Conservation (phyloP, 176 grass and related monocot species). For the Tuctoria greenei region DNA sequence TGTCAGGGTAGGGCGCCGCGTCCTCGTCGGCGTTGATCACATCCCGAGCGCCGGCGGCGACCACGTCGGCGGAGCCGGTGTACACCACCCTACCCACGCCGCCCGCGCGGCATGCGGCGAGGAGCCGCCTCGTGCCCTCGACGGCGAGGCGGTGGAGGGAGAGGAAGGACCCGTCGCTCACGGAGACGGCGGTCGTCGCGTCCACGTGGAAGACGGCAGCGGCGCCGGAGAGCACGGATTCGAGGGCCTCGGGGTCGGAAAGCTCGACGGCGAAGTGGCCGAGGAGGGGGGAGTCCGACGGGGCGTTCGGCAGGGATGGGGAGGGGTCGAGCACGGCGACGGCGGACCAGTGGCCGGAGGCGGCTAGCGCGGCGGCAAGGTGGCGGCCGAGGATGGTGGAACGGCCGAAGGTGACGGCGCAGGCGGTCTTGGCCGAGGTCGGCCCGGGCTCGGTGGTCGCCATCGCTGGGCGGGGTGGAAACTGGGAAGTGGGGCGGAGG, state of each 20-base stretch:
- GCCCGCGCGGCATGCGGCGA: constrained; percentile 49
- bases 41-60: constrained; percentile 45
- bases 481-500: not conserved
- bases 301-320: not conserved
- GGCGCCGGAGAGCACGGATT: constrained; percentile 39
- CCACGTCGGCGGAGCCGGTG: constrained; percentile 64
- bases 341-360: constrained; percentile 55
- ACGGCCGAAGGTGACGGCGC: constrained; percentile 67
- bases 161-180: constrained; percentile 41
- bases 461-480: constrained; percentile 38
- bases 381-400: constrained; percentile 64
- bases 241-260: constrained; percentile 35
- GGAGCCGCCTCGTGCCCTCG: constrained; percentile 50
- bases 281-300: constrained; percentile 16
- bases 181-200: constrained; percentile 29
- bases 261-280: constrained; percentile 47
- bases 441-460: constrained; percentile 51
- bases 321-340: constrained; percentile 54
- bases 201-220: constrained; percentile 82
- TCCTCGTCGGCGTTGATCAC: constrained; percentile 53
- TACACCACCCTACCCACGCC: constrained; percentile 70
- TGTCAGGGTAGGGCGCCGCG: constrained; percentile 58
- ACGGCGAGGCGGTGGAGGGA: constrained; percentile 56
- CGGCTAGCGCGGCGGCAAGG: constrained; percentile 57
- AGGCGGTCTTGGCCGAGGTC: constrained; percentile 23